Evolutionary conservation across 768 basidiomycete genomes (phyloP).

Genomic region (Phylloporus sp.): DNA sequence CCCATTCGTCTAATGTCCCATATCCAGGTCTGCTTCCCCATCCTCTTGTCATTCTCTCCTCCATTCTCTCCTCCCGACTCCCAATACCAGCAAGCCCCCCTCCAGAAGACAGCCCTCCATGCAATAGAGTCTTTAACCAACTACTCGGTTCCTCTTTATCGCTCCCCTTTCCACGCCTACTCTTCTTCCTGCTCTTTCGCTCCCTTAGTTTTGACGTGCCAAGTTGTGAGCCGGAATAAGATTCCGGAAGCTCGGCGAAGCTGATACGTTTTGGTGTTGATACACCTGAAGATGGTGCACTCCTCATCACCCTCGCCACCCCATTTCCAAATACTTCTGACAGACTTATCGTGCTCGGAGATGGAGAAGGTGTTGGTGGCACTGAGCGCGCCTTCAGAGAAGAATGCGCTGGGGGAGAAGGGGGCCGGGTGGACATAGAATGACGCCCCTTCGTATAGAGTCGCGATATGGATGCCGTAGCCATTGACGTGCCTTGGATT

Average conservation of each 20-base stretch:
- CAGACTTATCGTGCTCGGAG: slow-evolving; percentile 28
- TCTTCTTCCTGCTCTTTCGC: slow-evolving; percentile 29
- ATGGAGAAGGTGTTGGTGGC: slow-evolving; percentile 34
- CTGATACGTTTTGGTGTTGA: slow-evolving; percentile 73
- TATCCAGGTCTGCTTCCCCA: slow-evolving; percentile 42
- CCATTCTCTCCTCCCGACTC: slow-evolving; percentile 44
- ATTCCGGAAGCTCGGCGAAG: slow-evolving; percentile 71
- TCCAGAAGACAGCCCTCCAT: slow-evolving; percentile 22
- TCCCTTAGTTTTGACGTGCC: slow-evolving; percentile 33
- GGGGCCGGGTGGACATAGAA: slow-evolving; percentile 58
- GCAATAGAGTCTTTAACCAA: slow-evolving; percentile 23
- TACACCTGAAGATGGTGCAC: slow-evolving; percentile 44
- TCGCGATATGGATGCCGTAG: slow-evolving; percentile 75
- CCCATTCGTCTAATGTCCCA: slow-evolving; percentile 54
- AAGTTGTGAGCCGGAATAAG: slow-evolving; percentile 41
- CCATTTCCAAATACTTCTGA: slow-evolving; percentile 27
- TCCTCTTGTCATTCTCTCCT: slow-evolving; percentile 47
- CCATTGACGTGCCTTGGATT: slow-evolving; percentile 57
- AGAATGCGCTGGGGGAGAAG: slow-evolving; percentile 53
- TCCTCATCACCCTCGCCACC: slow-evolving; percentile 30
- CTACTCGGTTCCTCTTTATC: slow-evolving; percentile 21
- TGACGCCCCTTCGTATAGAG: slow-evolving; percentile 60
- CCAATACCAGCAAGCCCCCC: slow-evolving; percentile 16
- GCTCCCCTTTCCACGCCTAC: slow-evolving; percentile 32
- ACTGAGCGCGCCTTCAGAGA: slow-evolving; percentile 38